Base-by-base conservation (phyloP, 2,329 filamentous ascomycete species). In the Xylariaceae sp. region DNA sequence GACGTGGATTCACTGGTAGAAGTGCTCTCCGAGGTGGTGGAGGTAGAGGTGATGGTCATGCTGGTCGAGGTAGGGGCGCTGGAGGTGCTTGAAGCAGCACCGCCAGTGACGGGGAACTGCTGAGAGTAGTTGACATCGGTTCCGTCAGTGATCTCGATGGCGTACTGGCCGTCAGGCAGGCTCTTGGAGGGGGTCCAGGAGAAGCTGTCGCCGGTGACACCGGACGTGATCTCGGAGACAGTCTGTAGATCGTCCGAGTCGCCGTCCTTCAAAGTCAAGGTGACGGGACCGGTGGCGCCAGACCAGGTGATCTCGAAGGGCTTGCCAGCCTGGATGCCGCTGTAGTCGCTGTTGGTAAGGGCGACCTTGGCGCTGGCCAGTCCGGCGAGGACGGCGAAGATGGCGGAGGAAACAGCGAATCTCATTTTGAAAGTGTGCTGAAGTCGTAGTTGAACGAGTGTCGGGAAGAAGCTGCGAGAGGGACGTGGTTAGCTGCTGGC, bases 301-400 rank as follows among this genome's bases (percentile, higher is more conserved):
- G 54, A 33, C 76, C 76, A 79, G 47, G 64, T 75, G 53, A 79
- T 66, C 49, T 65, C 69, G 64, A 77, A 78, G 47, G 73, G 62
- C 62, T 66, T 31, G 55, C 72, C 74, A 51, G 69, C 67, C 40
- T 55, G 41, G 49, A 78, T 65, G 31, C 48, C 56, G 34, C 61
- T 53, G 57, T 60, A 73, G 57, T 67, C 61, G 56, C 50, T 63
- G 64, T 71, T 72, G 62, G 69, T 71, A 52, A 73, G 61, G 19
- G 53, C 9, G 39, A 68, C 63, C 19, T 57, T 57, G 58, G 69
- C 68, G 54, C 56, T 59, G 47, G 61, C 68, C 47, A 69, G 53
- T 47, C 63, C 66, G 43, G 63, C 61, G 47, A 70, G 59, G 53
- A 56, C 61, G 59, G 67, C 66, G 49, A 71, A 57, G 54, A 65